phyloP scores from a whole-genome alignment of 441 rosid genomes.

The Aquilaria agallochum region DNA sequence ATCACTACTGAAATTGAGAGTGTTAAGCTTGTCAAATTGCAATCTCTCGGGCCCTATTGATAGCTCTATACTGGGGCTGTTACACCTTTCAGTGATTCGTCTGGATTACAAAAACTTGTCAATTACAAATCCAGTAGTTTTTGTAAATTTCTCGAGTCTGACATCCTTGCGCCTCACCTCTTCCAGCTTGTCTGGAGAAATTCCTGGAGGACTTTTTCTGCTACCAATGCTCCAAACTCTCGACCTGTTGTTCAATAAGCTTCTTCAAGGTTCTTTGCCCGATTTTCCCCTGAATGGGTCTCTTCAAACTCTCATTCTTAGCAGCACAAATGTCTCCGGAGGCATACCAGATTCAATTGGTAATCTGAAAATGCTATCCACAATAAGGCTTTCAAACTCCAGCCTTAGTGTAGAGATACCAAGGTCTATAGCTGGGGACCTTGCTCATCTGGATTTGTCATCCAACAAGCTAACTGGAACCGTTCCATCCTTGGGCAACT shows the following conservation, averaged over 20 bases:
- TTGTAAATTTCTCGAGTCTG: conserved; percentile 21
- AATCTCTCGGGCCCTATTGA: conserved; percentile 39
- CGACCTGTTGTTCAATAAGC: conserved; percentile 5
- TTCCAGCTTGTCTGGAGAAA: conserved; percentile 16
- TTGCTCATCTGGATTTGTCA: conserved; percentile 24
- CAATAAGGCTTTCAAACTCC: conserved; percentile 1
- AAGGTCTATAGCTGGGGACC: conserved; percentile 9
- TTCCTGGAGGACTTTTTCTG: conserved; percentile 33
- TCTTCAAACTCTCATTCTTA: conserved; percentile 19
- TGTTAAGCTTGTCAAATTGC: conserved; percentile 38
- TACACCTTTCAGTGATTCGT: conserved; percentile 13
- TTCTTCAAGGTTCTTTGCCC: conserved; percentile 21
- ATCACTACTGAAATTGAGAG: conserved; percentile 22
- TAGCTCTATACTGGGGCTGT: conserved; percentile 22
- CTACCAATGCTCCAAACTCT: conserved; percentile 23
- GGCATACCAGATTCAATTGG: conserved; percentile 26
- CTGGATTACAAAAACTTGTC: conserved; percentile 26
- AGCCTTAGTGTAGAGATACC: conserved; percentile 28
- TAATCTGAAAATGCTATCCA: conserved; percentile 17
- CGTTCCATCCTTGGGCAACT: background rate
- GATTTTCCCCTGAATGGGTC: conserved; percentile 3
- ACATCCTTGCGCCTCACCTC: conserved; percentile 18
- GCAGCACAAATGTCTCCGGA: conserved; percentile 12
- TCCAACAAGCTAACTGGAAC: conserved; percentile 9
- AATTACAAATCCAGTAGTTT: conserved; percentile 23